Evolutionary conservation across 148 eudicot genomes (phyloP).

Genomic region (Rhododendron kiyosumense): DNA sequence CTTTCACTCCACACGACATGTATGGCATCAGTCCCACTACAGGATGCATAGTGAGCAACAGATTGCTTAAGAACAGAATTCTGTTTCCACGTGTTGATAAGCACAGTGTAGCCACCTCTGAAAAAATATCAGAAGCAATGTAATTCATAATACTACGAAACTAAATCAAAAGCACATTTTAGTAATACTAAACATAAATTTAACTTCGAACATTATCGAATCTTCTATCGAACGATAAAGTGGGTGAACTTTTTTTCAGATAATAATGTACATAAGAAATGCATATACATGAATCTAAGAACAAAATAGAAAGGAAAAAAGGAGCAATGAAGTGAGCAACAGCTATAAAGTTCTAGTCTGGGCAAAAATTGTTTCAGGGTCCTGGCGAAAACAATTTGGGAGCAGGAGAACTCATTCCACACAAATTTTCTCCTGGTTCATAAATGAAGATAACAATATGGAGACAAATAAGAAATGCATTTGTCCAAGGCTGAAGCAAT

Average conservation of each 20-base stretch:
- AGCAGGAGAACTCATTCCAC: neutral
- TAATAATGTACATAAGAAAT: neutral
- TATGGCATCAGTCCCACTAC: constrained; percentile 63
- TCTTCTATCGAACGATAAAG: neutral
- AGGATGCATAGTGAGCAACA: constrained; percentile 72
- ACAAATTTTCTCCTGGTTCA: neutral
- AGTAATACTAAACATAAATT: neutral
- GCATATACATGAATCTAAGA: neutral
- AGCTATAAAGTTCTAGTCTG: neutral
- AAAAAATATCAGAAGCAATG: neutral
- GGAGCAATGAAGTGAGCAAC: constrained; percentile 3
- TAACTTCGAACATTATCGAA: neutral
- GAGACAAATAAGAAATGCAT: neutral
- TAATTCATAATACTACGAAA: neutral
- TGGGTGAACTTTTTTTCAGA: neutral
- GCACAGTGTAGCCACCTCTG: constrained; percentile 71
- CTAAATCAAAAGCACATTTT: neutral
- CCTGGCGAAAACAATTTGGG: neutral
- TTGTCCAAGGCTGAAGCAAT: neutral
- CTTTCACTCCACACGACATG: constrained; percentile 80
- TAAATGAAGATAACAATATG: neutral
- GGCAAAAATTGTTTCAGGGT: neutral
- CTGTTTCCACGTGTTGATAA: constrained; percentile 78
- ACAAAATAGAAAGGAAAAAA: neutral
- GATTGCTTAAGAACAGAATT: constrained; percentile 67